Evolutionary conservation across 352 stramenopile species (phyloP), one percentile per base, ranked within the genome.

Genomic region (Globisporangium solare): DNA sequence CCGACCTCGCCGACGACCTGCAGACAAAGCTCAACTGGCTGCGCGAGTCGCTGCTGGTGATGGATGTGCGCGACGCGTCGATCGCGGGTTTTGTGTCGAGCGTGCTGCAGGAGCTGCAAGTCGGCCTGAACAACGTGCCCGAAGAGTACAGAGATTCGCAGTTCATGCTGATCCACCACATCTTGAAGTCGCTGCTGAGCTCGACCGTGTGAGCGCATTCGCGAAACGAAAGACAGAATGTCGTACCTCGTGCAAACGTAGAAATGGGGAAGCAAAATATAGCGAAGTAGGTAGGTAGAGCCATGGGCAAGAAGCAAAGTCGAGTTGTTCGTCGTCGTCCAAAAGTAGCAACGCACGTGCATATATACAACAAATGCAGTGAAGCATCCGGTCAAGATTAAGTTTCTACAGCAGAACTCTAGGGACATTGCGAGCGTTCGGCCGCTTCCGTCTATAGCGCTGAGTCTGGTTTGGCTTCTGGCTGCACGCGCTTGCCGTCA

Each of bases 171-270:
- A 65, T 94, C 58, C 81, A 89, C 63, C 84, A 94, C 64, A 85
- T 94, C 55, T 70, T 94, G 15, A 94, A 92, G 63, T 94, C 84
- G 51, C 74, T 94, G 66, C 66, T 92, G 24, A 94, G 75, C 57
- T 94, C 78, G 6, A 53, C 57, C 12, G 49, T 49, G 27, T 63
- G 49, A 53, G 31, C 8, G 13, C 18, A n/a, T 1, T n/a, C 4
- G 0, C n/a, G 6, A 24, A 35, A 27, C 2, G 24, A 37, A 22
- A 35, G 27, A 35, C 27, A 35, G 27, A 20, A 18, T 18, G 31
- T 31, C 24, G 52, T 14, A 18, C 21, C 27, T 35, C 27, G 35
- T 17, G 13, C 14, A 40, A 56, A 14, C n/a, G 50, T 24, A 14
- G 3, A 27, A 15, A 32, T n/a, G 24, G 13, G 2, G 13, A 32